Conservation (phyloP, 352 stramenopile genomes). For the Pythium aristosporum region DNA sequence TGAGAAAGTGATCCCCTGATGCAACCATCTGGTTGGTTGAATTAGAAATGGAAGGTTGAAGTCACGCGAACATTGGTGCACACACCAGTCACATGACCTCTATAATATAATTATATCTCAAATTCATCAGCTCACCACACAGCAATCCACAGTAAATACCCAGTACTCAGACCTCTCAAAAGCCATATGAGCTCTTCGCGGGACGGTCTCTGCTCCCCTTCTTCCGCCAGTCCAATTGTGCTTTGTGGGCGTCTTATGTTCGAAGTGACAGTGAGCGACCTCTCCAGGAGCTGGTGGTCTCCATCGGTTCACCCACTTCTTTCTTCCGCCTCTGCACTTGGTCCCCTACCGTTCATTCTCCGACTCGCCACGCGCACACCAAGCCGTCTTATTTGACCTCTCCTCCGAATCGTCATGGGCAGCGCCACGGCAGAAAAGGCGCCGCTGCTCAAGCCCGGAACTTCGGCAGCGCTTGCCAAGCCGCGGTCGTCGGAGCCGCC, state of each 20-base stretch:
- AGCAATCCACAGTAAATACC: too few species aligned
- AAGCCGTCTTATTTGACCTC: not conserved
- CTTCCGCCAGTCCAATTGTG: not conserved
- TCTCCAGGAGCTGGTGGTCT: not conserved
- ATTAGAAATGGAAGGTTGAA: slow-evolving; percentile 19
- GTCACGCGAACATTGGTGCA: not conserved
- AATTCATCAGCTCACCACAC: not conserved
- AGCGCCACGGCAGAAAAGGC: slow-evolving; percentile 16
- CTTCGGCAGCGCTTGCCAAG: slow-evolving; percentile 3
- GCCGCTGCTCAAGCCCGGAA: slow-evolving; percentile 21
- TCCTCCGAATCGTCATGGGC: not conserved
- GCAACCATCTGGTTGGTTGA: not conserved
- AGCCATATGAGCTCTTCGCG: not conserved
- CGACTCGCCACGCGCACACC: not conserved
- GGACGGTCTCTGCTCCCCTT: slow-evolving; percentile 2
- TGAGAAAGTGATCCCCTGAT: not conserved
- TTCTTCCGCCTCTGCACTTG: not conserved
- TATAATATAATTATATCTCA: not conserved
- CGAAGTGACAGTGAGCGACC: not conserved
- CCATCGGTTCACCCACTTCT: not conserved
- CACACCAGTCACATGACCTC: not conserved
- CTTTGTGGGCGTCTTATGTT: not conserved
- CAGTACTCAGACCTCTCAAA: not conserved
- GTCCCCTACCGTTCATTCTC: not conserved
- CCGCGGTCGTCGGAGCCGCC: slow-evolving; percentile 30